Base-by-base conservation (phyloP, 331 rosid genomes). In the Acacia pycnantha region DNA sequence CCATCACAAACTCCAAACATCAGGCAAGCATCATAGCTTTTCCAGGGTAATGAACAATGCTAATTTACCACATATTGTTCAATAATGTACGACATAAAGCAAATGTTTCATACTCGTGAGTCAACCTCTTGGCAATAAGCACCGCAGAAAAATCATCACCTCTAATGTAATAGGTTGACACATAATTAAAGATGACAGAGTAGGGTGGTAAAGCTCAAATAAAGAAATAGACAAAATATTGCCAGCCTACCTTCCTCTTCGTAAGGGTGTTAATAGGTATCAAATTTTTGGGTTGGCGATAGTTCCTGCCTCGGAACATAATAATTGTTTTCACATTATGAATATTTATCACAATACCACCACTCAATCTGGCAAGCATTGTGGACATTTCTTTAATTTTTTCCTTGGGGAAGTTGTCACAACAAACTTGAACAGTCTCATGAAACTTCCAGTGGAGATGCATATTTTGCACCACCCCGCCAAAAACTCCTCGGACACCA, bases 391-490 rank as follows among this genome's bases (percentile, higher is more conserved):
- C 98, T 90, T 96, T 96, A 77, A 96, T 93, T 82, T 86, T 95
- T 82, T 96, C 99, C 89, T 91, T 96, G 77, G 99, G 97, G 83
- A 96, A 96, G 87, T 96, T 96, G 88, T 96, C 99, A 82, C 99
- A 96, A 44, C 98, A 96, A 77, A 96, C 98, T 91, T 96, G 99
- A 72, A 96, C 97, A 14, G 99, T 96, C 90, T 96, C 97, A 1
- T 96, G 99, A 90, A 96, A 96, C 85, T 96, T 96, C 99, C 99
- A 96, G 74, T 96, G 97, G 54, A 96, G 90, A 90, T 93, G 99
- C 99, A 96, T 93, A 89, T 96, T 96, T 85, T 96, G 99, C 73
- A 96, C 99, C 59, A 96, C 99, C 53, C 99, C 99, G 81, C 99
- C 99, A 77, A 96, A 96, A 53, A 96, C 99, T 82, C 99, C 99